These are phyloP conservation scores for Agrocybe chaxingu DNA, from an alignment of 768 basidiomycete species.

Conservation along the genomic window DNA sequence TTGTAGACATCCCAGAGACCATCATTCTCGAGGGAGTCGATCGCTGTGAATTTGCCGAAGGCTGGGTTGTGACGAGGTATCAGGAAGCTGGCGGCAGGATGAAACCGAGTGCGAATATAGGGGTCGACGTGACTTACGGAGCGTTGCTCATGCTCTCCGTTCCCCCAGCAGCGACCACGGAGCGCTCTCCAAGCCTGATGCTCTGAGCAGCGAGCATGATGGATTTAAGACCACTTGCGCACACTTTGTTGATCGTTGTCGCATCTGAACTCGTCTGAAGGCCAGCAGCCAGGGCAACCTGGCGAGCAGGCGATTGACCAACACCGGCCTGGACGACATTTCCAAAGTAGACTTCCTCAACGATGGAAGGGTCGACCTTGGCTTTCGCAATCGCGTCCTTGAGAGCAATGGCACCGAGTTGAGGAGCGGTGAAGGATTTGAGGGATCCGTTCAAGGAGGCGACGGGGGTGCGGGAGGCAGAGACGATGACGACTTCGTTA, in stretches of 20 bases:
- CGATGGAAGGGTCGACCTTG: slow-evolving; percentile 71
- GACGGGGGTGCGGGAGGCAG: slow-evolving; percentile 91
- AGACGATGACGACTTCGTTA: slow-evolving; percentile 90
- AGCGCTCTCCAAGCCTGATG: slow-evolving; percentile 83
- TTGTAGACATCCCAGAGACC: slow-evolving; percentile 98
- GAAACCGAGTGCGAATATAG: background rate
- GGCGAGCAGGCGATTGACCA: slow-evolving; percentile 97
- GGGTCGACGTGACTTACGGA: slow-evolving; percentile 61
- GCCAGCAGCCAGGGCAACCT: slow-evolving; percentile 92
- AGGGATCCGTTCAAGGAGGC: slow-evolving; percentile 90
- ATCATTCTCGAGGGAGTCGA: slow-evolving; percentile 86
- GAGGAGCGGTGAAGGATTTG: slow-evolving; percentile 84
- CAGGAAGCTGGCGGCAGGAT: slow-evolving; percentile 55
- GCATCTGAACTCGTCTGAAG: slow-evolving; percentile 85
- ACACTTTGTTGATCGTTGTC: slow-evolving; percentile 99
- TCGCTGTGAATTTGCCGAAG: slow-evolving; percentile 87
- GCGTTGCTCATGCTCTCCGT: slow-evolving; percentile 99
- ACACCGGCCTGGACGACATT: slow-evolving; percentile 98
- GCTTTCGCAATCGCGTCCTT: slow-evolving; percentile 86
- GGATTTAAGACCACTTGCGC: slow-evolving; percentile 95
- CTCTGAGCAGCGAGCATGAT: slow-evolving; percentile 92
- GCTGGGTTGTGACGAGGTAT: slow-evolving; percentile 75
- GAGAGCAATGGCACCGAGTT: slow-evolving; percentile 86
- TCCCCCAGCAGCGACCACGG: slow-evolving; percentile 89
- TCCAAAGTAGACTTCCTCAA: slow-evolving; percentile 97